Evolutionary conservation across 208 protist species (phyloP).

Genomic region (Endotrypanum monterogeii): DNA sequence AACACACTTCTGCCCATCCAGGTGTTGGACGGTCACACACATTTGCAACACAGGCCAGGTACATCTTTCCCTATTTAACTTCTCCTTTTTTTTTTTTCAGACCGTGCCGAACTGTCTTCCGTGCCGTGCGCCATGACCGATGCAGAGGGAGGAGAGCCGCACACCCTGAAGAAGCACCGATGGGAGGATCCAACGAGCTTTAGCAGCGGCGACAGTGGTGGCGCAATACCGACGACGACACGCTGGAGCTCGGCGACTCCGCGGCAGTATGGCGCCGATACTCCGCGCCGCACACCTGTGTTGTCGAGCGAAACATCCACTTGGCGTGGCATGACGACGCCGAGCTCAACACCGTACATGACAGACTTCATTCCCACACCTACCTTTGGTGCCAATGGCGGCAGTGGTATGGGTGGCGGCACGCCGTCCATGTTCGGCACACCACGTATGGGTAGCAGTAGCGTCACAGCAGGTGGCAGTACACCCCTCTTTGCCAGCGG

Average conservation of each 20-base stretch:
- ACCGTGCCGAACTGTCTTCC: neutral
- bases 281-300: slow-evolving; percentile 47
- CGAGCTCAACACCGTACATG: slow-evolving; percentile 54
- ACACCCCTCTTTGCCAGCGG: slow-evolving; percentile 30
- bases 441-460: slow-evolving; percentile 17
- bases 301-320: slow-evolving; percentile 44
- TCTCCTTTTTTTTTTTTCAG: slow-evolving; percentile 9
- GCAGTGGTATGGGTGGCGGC: slow-evolving; percentile 21
- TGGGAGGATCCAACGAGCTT: slow-evolving; percentile 51
- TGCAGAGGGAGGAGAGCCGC: slow-evolving; percentile 20
- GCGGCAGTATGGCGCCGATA: slow-evolving; percentile 69
- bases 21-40: slow-evolving; percentile 1
- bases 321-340: slow-evolving; percentile 78
- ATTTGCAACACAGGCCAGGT: neutral
- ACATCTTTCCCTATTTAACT: neutral
- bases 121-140: neutral
- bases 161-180: slow-evolving; percentile 60
- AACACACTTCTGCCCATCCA: neutral
- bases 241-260: slow-evolving; percentile 81
- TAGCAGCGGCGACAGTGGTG: slow-evolving; percentile 11
- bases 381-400: slow-evolving; percentile 24
- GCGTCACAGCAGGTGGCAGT: slow-evolving; percentile 14
- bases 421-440: slow-evolving; percentile 45
- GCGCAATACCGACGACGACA: slow-evolving; percentile 39
- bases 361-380: slow-evolving; percentile 63